A percentile compares a stretch with the other conserved stretches of the same genome.
These are phyloP conservation scores for Wickerhamomyces pijperi DNA, from an alignment of 805 yeast species.

Conservation along the genomic window DNA sequence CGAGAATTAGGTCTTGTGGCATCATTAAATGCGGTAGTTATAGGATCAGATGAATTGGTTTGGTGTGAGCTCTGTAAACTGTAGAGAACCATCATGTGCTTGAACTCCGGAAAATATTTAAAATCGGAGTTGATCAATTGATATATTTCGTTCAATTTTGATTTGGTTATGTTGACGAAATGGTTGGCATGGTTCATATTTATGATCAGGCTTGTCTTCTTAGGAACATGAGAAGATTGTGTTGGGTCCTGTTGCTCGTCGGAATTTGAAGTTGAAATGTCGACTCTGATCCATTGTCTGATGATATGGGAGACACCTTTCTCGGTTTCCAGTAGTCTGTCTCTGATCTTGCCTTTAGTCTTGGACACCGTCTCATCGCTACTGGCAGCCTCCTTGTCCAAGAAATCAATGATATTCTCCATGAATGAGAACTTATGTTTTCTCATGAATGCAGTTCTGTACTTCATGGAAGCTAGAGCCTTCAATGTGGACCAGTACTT, in stretches of 20 bases:
- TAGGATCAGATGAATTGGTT: neutral
- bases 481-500: neutral
- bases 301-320: neutral
- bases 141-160: neutral
- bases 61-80: neutral
- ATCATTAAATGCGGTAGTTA: neutral
- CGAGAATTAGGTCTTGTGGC: too few relatives aligned
- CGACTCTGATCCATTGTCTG: neutral
- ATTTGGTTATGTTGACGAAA: neutral
- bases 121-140: neutral
- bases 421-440: neutral
- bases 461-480: neutral
- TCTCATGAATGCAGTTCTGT: neutral
- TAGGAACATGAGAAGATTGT: too few relatives aligned
- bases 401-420: neutral
- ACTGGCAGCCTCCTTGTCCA: neutral
- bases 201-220: neutral
- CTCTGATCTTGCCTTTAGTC: neutral
- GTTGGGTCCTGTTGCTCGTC: too few relatives aligned
- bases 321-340: neutral
- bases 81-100: neutral
- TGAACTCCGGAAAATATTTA: neutral
- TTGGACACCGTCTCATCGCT: neutral
- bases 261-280: neutral
- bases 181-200: neutral